Evolutionary conservation across 164 flowering plant species (phyloP), one percentile per base, ranked within the genome.

Genomic region (Berberis thunbergii): DNA sequence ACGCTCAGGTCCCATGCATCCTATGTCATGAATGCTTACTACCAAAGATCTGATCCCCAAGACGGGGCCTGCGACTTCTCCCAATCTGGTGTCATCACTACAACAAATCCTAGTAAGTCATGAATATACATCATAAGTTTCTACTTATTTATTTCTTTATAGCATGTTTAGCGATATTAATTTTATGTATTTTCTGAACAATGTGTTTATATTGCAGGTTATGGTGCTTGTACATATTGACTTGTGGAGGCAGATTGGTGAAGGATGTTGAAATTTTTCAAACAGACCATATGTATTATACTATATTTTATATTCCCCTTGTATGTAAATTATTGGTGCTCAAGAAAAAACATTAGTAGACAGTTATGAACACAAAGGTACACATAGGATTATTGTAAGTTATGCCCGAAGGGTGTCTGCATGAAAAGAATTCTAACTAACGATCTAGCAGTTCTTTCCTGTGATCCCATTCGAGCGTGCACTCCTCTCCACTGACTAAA

Each of bases 1-100:
- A 79, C 73, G 4, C 66, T 80, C 4, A 56, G 77, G 60, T 69
- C 88, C 0, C 96, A 89, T 57, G 91, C 94, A 4, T 49, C 86
- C 1, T 89, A 75, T 59, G 83, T 75, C 60, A 85, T 86, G 90
- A 85, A 86, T 64, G 75, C 85, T 7, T 85, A 65, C 69, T 86
- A 78, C 44, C 39, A 43, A 6, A 43, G 1, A 6, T 7, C 3
- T 1, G 62, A 49, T 59, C 48, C 6, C 12, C 48, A 42, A 38
- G 62, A n/a, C 44, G 2, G 10, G 13, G 44, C 43, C 13, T 59
- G 62, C 39, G 45, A 59, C 49, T 59, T 59, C 9, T 1, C 2
- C 48, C n/a, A 44, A 10, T 7, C 62, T 43, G 62, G 62, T 5
- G 45, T 1, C 0, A 10, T 59, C 40, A 4, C 4, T 49, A 12